Evolutionary conservation across 2,329 filamentous ascomycete species (phyloP), one percentile per base, ranked within the genome.

Genomic region (Fusarium mangiferae): DNA sequence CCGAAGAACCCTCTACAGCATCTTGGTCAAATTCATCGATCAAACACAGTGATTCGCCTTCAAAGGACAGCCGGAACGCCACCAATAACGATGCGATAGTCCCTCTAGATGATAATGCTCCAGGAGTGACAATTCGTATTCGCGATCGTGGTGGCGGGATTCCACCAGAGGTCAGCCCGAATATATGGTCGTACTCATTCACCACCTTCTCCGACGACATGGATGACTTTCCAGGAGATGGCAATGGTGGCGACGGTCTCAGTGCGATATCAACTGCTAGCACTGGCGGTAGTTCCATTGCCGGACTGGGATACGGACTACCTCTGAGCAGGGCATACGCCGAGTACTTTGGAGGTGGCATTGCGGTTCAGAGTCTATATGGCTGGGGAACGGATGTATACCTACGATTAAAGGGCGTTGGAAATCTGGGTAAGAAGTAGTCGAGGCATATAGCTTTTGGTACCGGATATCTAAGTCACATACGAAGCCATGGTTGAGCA

Each of bases 111-210:
- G 89, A 91, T 77, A 88, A 90, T 66, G 89, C 92, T 0, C 94
- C 95, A 2, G 95, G 95, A 42, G 94, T 99, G 18, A 98, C 96
- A 1, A 97, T 99, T 77, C 91, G 96, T 30, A 98, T 99, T 76
- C 92, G 96, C 14, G 96, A 99, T 81, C 91, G 95, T n/a, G 96
- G 96, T 56, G 96, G 96, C 46, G 96, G 96, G 41, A 98, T 99
- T 63, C 89, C 91, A 2, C 94, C 95, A 0, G 93, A 95, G 22
- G 92, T 96, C 35, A 85, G 96, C 39, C 91, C 92, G 9, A 92
- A 96, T 75, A 95, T 99, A 66, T 99, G 96, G 95, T 95, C 95
- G 12, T 99, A 98, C 82, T 96, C 94, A 72, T 99, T 98, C 81
- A 98, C 96, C 26, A 99, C 96, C 0, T 98, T 98, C 82, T 92